Base-by-base conservation (phyloP, 1,284 basidiomycete species). In the Clitocybe nebularis region DNA sequence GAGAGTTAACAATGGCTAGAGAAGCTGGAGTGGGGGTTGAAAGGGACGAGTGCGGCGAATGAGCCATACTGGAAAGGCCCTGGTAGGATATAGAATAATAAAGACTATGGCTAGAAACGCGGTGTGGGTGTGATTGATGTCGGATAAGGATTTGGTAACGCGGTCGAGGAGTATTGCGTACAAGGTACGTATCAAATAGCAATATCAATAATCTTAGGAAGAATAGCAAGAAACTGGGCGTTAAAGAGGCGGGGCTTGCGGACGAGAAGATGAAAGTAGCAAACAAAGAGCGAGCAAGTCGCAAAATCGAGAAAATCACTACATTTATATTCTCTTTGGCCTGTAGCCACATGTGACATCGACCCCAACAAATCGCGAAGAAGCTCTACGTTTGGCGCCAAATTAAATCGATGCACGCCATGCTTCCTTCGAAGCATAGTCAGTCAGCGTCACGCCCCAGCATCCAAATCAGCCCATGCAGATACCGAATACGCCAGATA, bases 101-200 rank as follows among this genome's bases (percentile, higher is more conserved):
- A n/a, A n/a, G n/a, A n/a, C n/a, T n/a, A n/a, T n/a, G n/a, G n/a
- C n/a, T 25, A 20, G 35, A 16, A 21, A 20, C 16, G 23, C 38
- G 38, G 23, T 24, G 22, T 26, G 9, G 26, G 13, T 36, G 23
- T 34, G n/a, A 38, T 36, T 29, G 34, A 23, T 25, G 37, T 35
- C 22, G 21, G 43, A 39, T 13, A 33, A 33, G 38, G 23, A 38
- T 33, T 48, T 45, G 46, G 49, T 52, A 29, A 50, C 50, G 43
- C 47, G 40, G 42, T 38, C 36, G 37, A 35, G 35, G 40, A 38
- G 21, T 40, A 44, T 44, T 50, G 49, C 44, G 49, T 50, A 44
- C 44, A 44, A 46, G n/a, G 48, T 45, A 50, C 45, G 45, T 50
- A 41, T 44, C 14, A 23, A 38, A 46, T 45, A 44, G 46, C 46